A percentile compares a stretch with the other conserved stretches of the same genome.
Evolutionary conservation across 2,329 filamentous ascomycete genomes (phyloP).

Genomic region (Stagonosporopsis rhizophila): DNA sequence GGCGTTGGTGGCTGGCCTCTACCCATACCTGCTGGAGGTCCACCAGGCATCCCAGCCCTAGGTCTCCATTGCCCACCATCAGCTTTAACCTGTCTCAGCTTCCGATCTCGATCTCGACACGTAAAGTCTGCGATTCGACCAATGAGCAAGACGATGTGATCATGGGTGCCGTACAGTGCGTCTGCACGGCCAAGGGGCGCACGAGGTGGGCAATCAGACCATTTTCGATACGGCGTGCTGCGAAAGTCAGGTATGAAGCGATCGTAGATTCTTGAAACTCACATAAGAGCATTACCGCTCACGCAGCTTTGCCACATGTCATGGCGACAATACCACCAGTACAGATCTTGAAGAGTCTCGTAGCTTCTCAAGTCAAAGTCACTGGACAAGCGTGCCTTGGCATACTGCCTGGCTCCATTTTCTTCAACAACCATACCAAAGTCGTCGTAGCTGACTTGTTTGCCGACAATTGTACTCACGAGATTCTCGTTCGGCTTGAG

Average conservation of each 20-base stretch:
- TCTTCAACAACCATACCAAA: constrained; percentile 59
- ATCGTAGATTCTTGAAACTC: constrained; percentile 53
- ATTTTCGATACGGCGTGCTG: constrained; percentile 80
- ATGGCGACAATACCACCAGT: constrained; percentile 97
- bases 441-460: constrained; percentile 64
- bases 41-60: constrained; percentile 55
- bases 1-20: constrained; percentile 30
- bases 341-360: constrained; percentile 82
- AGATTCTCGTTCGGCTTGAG: constrained; percentile 56
- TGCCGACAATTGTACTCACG: constrained; percentile 65
- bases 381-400: constrained; percentile 42
- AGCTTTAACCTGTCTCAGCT: constrained; percentile 70
- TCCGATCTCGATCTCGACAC: constrained; percentile 77
- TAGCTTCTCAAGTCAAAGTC: constrained; percentile 75
- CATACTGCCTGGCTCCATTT: constrained; percentile 36
- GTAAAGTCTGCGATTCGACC: constrained; percentile 81
- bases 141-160: constrained; percentile 83
- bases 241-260: constrained; percentile 29
- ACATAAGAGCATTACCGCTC: constrained; percentile 86
- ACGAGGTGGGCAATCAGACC: constrained; percentile 88
- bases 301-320: constrained; percentile 90
- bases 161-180: constrained; percentile 85
- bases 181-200: constrained; percentile 78
- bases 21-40: constrained; percentile 41
- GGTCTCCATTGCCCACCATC: constrained; percentile 66